Conservation (phyloP, 2,329 filamentous ascomycete species). For the Chaetomium olivaceum region DNA sequence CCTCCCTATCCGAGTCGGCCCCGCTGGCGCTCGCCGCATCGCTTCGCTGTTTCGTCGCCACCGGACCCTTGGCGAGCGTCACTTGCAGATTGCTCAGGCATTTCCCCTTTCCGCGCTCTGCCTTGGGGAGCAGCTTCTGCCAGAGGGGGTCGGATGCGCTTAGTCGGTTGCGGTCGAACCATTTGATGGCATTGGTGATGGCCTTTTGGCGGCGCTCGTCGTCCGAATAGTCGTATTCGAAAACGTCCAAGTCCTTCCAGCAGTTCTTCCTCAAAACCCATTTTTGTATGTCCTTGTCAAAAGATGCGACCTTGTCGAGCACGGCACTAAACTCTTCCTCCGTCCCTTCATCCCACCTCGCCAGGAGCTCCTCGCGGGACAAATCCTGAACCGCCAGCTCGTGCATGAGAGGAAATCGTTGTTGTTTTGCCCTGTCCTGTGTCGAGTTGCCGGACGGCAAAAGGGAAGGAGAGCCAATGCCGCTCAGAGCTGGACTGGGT, state of each 20-base stretch:
- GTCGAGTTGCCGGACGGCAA: conserved; percentile 52
- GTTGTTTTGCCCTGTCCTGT: conserved; percentile 51
- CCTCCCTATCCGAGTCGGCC: conserved; percentile 36
- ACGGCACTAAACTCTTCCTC: conserved; percentile 56
- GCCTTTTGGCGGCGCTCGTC: conserved; percentile 58
- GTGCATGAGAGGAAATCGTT: conserved; percentile 56
- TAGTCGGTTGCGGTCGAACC: conserved; percentile 61
- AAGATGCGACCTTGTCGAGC: conserved; percentile 60
- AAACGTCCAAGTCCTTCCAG: conserved; percentile 66
- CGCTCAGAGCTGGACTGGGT: conserved; percentile 57
- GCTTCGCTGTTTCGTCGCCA: conserved; percentile 52
- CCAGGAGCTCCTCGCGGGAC: conserved; percentile 50
- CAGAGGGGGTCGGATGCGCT: conserved; percentile 58
- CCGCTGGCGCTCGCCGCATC: conserved; percentile 49
- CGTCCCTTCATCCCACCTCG: conserved; percentile 49
- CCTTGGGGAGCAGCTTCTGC: conserved; percentile 59
- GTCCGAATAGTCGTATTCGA: conserved; percentile 58
- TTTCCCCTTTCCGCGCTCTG: conserved; percentile 61
- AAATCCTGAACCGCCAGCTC: conserved; percentile 59
- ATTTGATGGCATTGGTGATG: conserved; percentile 61
- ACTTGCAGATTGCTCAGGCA: conserved; percentile 63
- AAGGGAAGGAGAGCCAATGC: conserved; percentile 54
- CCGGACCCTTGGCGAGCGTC: conserved; percentile 55
- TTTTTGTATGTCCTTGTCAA: conserved; percentile 49
- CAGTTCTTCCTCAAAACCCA: conserved; percentile 58